A percentile compares a stretch with the other conserved stretches of the same genome.
Conservation (phyloP, 371 early-diverging fungal species). For the Dentiscutata heterogama region DNA sequence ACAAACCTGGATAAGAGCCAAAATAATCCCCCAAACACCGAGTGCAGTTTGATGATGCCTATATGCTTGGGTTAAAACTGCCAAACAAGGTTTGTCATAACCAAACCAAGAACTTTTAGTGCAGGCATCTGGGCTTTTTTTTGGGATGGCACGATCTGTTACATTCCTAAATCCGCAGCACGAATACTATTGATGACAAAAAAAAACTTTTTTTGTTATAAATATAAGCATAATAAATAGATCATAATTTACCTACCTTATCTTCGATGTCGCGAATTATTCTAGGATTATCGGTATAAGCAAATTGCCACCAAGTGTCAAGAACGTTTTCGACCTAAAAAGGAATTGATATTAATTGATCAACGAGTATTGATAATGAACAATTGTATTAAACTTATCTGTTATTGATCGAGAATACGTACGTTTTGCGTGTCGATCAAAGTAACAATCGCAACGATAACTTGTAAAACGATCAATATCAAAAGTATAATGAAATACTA, state of each 20-base stretch:
- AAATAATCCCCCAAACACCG: not conserved
- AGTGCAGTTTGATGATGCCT: constrained; percentile 8
- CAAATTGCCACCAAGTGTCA: constrained; percentile 39
- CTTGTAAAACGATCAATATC: constrained; percentile 20
- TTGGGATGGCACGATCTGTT: constrained; percentile 44
- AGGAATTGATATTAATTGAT: not conserved
- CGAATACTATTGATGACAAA: constrained; percentile 30
- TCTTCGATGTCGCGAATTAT: constrained; percentile 41
- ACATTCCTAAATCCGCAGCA: constrained; percentile 45
- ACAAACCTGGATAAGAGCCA: constrained; percentile 20
- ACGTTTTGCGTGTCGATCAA: constrained; percentile 9
- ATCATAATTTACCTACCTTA: constrained; percentile 9
- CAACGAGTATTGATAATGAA: not conserved
- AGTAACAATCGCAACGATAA: not conserved
- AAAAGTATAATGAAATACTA: constrained; percentile 30
- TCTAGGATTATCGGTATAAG: constrained; percentile 36
- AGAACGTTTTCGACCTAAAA: constrained; percentile 9
- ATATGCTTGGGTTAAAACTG: not conserved
- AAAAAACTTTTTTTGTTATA: not conserved
- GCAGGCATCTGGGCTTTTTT: constrained; percentile 28
- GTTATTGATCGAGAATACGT: not conserved
- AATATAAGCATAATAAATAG: too few relatives aligned
- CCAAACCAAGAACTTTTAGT: constrained; percentile 35
- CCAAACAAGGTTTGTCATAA: constrained; percentile 39
- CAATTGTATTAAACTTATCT: too few relatives aligned